phyloP scores from a whole-genome alignment of 768 basidiomycete genomes.

The Suillus occidentalis region DNA sequence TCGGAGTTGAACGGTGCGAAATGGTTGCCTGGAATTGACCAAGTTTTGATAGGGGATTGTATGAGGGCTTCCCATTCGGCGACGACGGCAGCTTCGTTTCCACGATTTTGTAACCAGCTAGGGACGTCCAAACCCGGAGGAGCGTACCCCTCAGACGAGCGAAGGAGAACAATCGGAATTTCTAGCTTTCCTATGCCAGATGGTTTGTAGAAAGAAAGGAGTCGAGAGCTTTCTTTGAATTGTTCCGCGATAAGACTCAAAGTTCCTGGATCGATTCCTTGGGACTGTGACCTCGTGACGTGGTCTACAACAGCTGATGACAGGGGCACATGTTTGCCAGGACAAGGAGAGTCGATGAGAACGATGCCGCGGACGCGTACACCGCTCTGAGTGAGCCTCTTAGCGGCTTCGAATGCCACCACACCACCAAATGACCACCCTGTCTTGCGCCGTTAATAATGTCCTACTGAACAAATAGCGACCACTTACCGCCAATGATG shows the following conservation, averaged over 20 bases:
- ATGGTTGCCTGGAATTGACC: conserved; percentile 68
- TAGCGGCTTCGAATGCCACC: conserved; percentile 64
- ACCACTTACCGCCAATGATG: conserved; percentile 16
- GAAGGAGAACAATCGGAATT: conserved; percentile 48
- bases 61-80: conserved; percentile 50
- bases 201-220: conserved; percentile 51
- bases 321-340: conserved; percentile 51
- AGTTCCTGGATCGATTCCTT: conserved; percentile 31
- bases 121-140: conserved; percentile 39
- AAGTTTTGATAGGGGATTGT: conserved; percentile 36
- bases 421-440: conserved; percentile 84
- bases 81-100: conserved; percentile 30
- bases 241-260: conserved; percentile 43
- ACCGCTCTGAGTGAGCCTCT: conserved; percentile 42
- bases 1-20: conserved; percentile 53
- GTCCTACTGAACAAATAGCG: conserved; percentile 16
- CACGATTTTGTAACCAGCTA: conserved; percentile 52
- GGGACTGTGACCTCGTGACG: conserved; percentile 36
- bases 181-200: conserved; percentile 19
- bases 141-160: conserved; percentile 49
- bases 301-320: conserved; percentile 52
- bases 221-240: conserved; percentile 46
- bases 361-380: conserved; percentile 54
- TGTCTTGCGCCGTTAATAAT: conserved; percentile 22
- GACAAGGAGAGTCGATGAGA: conserved; percentile 67